A percentile compares a stretch with the other conserved stretches of the same genome.
phyloP scores from a whole-genome alignment of 163 green algal species.

The Scenedesmus sp. region DNA sequence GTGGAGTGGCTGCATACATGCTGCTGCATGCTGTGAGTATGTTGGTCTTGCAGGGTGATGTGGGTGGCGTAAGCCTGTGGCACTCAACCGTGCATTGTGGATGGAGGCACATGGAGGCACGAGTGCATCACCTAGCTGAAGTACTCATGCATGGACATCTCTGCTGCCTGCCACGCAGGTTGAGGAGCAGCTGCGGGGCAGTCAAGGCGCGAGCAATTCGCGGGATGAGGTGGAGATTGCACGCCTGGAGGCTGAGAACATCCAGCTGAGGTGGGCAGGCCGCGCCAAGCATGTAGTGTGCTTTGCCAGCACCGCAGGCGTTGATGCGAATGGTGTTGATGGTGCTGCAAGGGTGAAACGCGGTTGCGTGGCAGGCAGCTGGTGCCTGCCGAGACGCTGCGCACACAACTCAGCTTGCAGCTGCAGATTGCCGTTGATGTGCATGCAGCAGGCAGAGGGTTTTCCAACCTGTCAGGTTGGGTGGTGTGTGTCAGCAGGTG shows the following conservation, averaged over 20 bases:
- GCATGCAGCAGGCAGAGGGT: too few species aligned
- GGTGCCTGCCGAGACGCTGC: neutral
- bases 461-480: too few species aligned
- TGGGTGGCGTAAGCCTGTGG: too few species aligned
- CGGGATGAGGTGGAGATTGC: slow-evolving; percentile 49
- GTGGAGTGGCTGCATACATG: too few species aligned
- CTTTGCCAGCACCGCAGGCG: neutral
- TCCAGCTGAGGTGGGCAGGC: slow-evolving; percentile 30
- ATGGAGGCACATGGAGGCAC: too few species aligned
- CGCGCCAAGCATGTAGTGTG: neutral
- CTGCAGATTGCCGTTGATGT: neutral
- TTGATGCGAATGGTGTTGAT: neutral
- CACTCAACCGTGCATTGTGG: too few species aligned
- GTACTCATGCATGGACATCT: neutral
- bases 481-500: too few species aligned
- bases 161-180: slow-evolving; percentile 28
- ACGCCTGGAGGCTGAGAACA: slow-evolving; percentile 50
- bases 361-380: neutral
- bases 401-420: too few species aligned
- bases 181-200: slow-evolving; percentile 48
- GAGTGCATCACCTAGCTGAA: too few species aligned
- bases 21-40: too few species aligned
- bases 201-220: slow-evolving; percentile 31
- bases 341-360: neutral
- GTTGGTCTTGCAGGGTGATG: too few species aligned